Evolutionary conservation across 768 basidiomycete species (phyloP), one percentile per base, ranked within the genome.

Genomic region (Ramaria sp.): DNA sequence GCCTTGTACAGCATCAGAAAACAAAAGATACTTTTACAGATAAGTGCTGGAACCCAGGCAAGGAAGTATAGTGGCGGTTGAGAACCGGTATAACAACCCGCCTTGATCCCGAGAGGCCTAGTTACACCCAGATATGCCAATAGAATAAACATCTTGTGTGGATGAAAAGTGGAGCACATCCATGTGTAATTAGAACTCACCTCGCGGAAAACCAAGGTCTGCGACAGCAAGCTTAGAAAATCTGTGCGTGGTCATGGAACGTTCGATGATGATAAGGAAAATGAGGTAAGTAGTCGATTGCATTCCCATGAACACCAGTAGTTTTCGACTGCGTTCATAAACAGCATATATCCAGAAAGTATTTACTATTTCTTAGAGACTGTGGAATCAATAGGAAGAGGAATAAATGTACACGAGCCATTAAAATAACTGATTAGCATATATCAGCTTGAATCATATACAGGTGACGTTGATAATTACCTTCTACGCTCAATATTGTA

Each of bases 41-140:
- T 61, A 15, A 83, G 67, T 59, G 79, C 71, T 1, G 81, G 81
- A 39, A 82, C 73, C 81, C 81, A 83, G 64, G 79, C 79, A 18
- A 71, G 67, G 60, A 71, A 81, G 62, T 80, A 77, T 39, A 71
- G 66, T 6, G 53, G n/a, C 27, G 57, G 43, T 10, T n/a, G 30
- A 10, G 30, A 50, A 28, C 15, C 50, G 27, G 55, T 27, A 36
- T 3, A 50, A 28, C 24, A 42, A n/a, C 41, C 41, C 16, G 41
- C 22, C 41, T 4, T 5, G 5, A n/a, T 24, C n/a, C 22, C 41
- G 5, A 42, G 15, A 42, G 22, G 41, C 41, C 6, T 24, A 42
- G 22, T 5, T 4, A 42, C 7, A n/a, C 41, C 22, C 7, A 7
- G 22, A 15, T 5, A 15, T 42, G 5, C 22, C 4, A 15, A 5